Conservation (phyloP, 371 early-diverging fungal genomes). For the Homolaphlyctis polyrhiza region DNA sequence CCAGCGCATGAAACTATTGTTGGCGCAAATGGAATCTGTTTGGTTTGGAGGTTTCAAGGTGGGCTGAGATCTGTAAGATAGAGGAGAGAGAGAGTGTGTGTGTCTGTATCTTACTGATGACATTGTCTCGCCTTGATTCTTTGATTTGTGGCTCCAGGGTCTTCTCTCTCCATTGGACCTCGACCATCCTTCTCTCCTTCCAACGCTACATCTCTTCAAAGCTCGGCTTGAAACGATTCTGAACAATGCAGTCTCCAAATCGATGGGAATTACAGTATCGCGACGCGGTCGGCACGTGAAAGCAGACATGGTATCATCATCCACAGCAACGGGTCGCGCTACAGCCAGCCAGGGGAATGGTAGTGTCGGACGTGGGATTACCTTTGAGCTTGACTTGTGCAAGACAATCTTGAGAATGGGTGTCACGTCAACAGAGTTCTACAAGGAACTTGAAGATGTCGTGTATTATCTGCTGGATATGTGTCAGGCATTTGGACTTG, state of each 20-base stretch:
- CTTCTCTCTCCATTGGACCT: constrained; percentile 16
- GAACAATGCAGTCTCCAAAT: constrained; percentile 15
- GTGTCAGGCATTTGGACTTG: constrained; percentile 48
- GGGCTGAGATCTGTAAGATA: constrained; percentile 9
- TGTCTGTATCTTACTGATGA: not conserved
- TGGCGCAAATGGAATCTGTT: constrained; percentile 57
- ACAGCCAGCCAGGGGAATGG: too few relatives aligned
- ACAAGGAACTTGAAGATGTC: constrained; percentile 61
- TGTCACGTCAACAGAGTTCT: constrained; percentile 31
- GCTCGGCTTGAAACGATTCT: constrained; percentile 13
- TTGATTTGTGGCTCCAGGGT: constrained; percentile 8
- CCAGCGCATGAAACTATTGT: constrained; percentile 49
- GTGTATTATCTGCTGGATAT: constrained; percentile 63
- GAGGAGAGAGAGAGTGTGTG: constrained; percentile 20
- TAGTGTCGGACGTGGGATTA: constrained; percentile 8
- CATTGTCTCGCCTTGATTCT: not conserved
- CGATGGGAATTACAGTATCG: constrained; percentile 6
- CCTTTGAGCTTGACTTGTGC: constrained; percentile 49
- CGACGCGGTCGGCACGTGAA: too few relatives aligned
- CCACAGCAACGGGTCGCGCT: too few relatives aligned
- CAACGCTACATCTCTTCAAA: constrained; percentile 14
- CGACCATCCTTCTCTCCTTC: not conserved
- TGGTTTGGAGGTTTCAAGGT: constrained; percentile 82
- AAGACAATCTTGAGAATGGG: constrained; percentile 55
- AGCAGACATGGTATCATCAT: too few relatives aligned